phyloP scores from a whole-genome alignment of 805 yeast genomes.

The Debaryomyces prosopidis region DNA sequence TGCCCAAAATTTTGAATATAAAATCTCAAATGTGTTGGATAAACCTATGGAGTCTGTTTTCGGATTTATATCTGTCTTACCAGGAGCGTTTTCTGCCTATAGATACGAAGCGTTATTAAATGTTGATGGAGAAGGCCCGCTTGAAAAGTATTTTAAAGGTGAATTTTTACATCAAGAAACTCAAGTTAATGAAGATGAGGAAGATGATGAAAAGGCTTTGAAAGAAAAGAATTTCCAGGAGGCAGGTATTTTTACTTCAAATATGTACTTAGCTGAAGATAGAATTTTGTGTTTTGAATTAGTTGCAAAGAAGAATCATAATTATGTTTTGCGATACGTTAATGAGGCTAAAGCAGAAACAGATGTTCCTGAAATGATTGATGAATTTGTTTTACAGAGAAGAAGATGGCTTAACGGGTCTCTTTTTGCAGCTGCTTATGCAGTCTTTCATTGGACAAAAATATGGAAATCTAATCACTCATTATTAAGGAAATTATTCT shows the following conservation, averaged over 20 bases:
- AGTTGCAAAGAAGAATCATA: constrained; percentile 74
- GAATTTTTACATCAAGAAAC: constrained; percentile 73
- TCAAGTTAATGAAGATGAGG: constrained; percentile 36
- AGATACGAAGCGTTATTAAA: constrained; percentile 76
- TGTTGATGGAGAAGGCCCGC: constrained; percentile 76
- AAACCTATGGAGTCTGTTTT: constrained; percentile 94
- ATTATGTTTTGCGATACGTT: constrained; percentile 83
- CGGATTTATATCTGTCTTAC: constrained; percentile 92
- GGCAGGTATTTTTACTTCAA: constrained; percentile 83
- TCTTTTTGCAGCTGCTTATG: constrained; percentile 90
- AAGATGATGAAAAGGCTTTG: constrained; percentile 39
- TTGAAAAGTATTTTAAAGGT: constrained; percentile 89
- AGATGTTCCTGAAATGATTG: constrained; percentile 91
- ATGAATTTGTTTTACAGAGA: constrained; percentile 95
- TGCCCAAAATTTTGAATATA: constrained; percentile 95
- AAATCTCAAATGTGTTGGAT: constrained; percentile 91
- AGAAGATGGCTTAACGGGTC: constrained; percentile 99
- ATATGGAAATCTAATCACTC: constrained; percentile 92
- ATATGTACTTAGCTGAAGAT: constrained; percentile 97
- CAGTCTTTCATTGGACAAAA: constrained; percentile 80
- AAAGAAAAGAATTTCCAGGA: constrained; percentile 40
- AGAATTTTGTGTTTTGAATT: constrained; percentile 92
- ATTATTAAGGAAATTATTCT: constrained; percentile 68
- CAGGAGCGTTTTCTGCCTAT: constrained; percentile 97
- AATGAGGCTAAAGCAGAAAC: constrained; percentile 89